Conservation (phyloP, 345 rosid species). For the Aethionema arabicum region DNA sequence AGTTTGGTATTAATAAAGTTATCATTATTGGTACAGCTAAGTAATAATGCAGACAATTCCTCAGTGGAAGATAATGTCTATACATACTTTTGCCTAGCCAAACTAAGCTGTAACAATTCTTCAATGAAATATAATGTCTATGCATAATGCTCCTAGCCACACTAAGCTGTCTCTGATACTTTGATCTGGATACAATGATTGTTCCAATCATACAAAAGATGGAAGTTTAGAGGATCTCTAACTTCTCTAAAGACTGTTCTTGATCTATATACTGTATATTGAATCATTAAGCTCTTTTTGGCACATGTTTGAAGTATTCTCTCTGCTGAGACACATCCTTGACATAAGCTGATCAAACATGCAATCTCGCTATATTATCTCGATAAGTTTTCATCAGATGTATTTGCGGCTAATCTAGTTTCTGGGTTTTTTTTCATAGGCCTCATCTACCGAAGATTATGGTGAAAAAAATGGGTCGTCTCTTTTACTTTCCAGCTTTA, state of each 20-base stretch:
- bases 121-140: not conserved
- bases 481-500: slow-evolving; percentile 23
- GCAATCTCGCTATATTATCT: not conserved
- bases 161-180: slow-evolving; percentile 5
- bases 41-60: not conserved
- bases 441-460: slow-evolving; percentile 30
- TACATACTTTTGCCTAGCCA: too few relatives aligned
- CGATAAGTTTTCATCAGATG: not conserved
- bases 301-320: not conserved
- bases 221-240: slow-evolving; percentile 2
- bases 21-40: not conserved
- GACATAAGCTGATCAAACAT: not conserved
- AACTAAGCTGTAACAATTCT: too few relatives aligned
- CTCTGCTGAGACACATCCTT: slow-evolving; percentile 1
- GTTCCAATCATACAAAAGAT: not conserved
- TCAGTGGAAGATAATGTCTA: not conserved
- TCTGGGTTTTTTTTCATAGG: slow-evolving; percentile 24
- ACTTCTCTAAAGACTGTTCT: not conserved
- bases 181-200: not conserved
- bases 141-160: not conserved
- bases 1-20: not conserved
- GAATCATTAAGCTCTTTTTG: slow-evolving; percentile 2
- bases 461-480: slow-evolving; percentile 26
- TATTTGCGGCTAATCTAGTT: slow-evolving; percentile 7
- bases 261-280: not conserved